Evolutionary conservation across 768 basidiomycete species (phyloP).

Genomic region (Crassisporium funariophilum): DNA sequence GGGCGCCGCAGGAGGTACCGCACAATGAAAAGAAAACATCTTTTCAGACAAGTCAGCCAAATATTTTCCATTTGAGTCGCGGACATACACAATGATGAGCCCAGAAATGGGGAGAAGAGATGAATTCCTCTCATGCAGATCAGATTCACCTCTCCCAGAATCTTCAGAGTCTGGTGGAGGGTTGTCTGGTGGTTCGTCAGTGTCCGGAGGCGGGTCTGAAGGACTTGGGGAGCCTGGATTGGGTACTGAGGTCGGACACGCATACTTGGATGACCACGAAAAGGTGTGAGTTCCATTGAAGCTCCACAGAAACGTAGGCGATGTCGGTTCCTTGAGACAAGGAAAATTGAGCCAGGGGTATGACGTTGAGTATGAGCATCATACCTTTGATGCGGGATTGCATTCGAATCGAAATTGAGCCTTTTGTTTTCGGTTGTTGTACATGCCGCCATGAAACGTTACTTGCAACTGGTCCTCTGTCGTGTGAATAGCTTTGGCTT

Average conservation of each 20-base stretch:
- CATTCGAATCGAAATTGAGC: slow-evolving; percentile 34
- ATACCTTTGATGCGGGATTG: slow-evolving; percentile 19
- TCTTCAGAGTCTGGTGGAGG: neutral
- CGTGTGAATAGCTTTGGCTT: slow-evolving; percentile 9
- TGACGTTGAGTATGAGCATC: neutral
- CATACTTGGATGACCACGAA: slow-evolving; percentile 26
- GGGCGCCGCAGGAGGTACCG: too few species aligned
- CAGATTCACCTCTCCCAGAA: too few species aligned
- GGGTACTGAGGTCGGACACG: slow-evolving; percentile 26
- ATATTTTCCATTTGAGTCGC: too few species aligned
- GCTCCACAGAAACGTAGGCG: slow-evolving; percentile 20
- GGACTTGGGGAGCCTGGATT: neutral
- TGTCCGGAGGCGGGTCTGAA: neutral
- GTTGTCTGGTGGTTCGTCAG: neutral
- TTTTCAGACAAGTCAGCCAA: too few species aligned
- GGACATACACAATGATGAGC: too few species aligned
- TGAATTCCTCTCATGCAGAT: too few species aligned
- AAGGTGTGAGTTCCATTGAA: slow-evolving; percentile 31
- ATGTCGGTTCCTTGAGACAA: slow-evolving; percentile 4
- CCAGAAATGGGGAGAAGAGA: too few species aligned
- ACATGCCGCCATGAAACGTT: slow-evolving; percentile 32
- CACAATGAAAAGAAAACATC: too few species aligned
- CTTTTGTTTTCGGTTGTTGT: slow-evolving; percentile 29
- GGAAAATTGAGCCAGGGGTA: neutral
- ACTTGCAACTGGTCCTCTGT: slow-evolving; percentile 23